A percentile compares a stretch with the other conserved stretches of the same genome.
Conservation (phyloP, 768 basidiomycete genomes). For the Tylopilus vinaceipallidus region DNA sequence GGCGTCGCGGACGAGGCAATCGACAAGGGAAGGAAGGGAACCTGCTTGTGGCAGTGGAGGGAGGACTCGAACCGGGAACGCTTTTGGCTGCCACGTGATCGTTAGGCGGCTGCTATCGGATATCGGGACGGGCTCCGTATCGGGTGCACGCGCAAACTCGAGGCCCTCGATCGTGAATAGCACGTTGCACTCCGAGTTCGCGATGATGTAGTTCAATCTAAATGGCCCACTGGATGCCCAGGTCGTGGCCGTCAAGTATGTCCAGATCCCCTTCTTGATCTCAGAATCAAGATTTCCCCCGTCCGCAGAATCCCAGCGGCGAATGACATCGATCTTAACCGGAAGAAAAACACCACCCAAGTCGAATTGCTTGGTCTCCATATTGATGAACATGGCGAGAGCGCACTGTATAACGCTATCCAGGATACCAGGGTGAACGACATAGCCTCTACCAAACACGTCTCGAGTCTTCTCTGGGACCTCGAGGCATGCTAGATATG, state of each 20-base stretch:
- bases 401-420: slow-evolving; percentile 34
- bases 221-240: slow-evolving; percentile 27
- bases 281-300: slow-evolving; percentile 24
- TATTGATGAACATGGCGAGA: slow-evolving; percentile 31
- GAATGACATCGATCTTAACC: slow-evolving; percentile 30
- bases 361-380: slow-evolving; percentile 30
- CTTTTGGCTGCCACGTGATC: slow-evolving; percentile 31
- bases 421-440: slow-evolving; percentile 33
- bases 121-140: slow-evolving; percentile 25
- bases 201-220: slow-evolving; percentile 28
- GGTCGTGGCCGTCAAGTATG: slow-evolving; percentile 24
- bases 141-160: slow-evolving; percentile 33
- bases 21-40: slow-evolving; percentile 17
- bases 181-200: slow-evolving; percentile 28
- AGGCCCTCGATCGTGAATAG: slow-evolving; percentile 35
- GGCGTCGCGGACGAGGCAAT: slow-evolving; percentile 15
- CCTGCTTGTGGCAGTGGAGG: slow-evolving; percentile 6
- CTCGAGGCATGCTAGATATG: slow-evolving; percentile 26
- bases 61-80: slow-evolving; percentile 26
- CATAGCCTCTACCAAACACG: slow-evolving; percentile 30
- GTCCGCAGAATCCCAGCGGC: slow-evolving; percentile 29
- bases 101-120: slow-evolving; percentile 28
- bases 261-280: slow-evolving; percentile 31
- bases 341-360: slow-evolving; percentile 33
- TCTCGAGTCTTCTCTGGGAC: slow-evolving; percentile 23